Percentiles rank a stretch among this genome's conserved stretches.
Conservation (phyloP, 352 stramenopile species). For the Pseudoperonospora humuli region DNA sequence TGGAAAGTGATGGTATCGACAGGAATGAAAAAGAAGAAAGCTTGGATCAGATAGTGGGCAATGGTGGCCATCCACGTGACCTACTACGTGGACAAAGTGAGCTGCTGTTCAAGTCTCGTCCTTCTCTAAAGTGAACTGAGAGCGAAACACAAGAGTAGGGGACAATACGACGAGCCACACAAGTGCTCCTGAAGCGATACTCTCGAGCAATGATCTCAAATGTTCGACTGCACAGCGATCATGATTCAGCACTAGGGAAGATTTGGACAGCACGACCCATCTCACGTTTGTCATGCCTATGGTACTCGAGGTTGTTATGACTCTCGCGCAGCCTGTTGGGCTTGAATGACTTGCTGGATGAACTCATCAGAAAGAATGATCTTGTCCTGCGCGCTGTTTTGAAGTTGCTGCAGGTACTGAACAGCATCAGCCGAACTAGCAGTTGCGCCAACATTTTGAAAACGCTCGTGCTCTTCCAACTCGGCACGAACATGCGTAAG, state of each 20-base stretch:
- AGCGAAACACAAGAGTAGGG: conserved; percentile 23
- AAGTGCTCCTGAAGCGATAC: neutral
- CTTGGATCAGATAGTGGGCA: neutral
- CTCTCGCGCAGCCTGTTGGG: conserved; percentile 68
- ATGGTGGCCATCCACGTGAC: conserved; percentile 1
- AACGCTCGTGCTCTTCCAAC: conserved; percentile 69
- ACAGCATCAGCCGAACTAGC: conserved; percentile 79
- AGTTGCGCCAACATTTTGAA: conserved; percentile 63
- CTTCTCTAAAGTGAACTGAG: conserved; percentile 26
- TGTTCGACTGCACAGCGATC: neutral
- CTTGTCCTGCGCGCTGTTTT: conserved; percentile 82
- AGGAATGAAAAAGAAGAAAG: conserved; percentile 9
- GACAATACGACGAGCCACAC: neutral
- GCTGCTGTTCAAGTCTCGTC: conserved; percentile 19
- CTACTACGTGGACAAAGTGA: neutral
- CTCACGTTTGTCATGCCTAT: conserved; percentile 2
- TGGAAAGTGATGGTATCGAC: conserved; percentile 23
- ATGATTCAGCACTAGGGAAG: neutral
- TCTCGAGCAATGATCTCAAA: neutral
- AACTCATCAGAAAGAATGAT: conserved; percentile 81
- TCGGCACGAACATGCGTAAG: conserved; percentile 60
- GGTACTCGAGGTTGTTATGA: conserved; percentile 34
- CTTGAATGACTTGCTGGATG: conserved; percentile 80
- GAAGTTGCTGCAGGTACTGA: conserved; percentile 79
- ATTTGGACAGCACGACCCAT: neutral